Evolutionary conservation across 2,329 filamentous ascomycete species (phyloP).

Genomic region (Pseudopyrenochaeta lycopersici): DNA sequence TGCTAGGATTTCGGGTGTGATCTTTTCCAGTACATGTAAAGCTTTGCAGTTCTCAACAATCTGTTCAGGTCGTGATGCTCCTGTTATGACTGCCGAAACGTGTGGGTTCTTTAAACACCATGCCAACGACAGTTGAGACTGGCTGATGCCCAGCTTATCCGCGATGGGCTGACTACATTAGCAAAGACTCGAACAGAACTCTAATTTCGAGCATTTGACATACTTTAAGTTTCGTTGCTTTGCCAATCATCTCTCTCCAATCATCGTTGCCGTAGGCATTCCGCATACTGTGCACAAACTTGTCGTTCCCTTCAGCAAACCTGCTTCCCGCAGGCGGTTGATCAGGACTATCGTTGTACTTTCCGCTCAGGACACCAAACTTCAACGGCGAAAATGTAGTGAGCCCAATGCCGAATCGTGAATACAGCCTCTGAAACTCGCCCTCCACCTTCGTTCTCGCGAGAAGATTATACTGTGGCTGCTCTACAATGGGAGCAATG

Average conservation of each 20-base stretch:
- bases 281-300: constrained; percentile 61
- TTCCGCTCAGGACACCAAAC: constrained; percentile 66
- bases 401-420: constrained; percentile 64
- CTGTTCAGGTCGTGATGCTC: constrained; percentile 40
- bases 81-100: constrained; percentile 42
- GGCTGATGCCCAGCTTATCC: constrained; percentile 68
- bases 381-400: constrained; percentile 66
- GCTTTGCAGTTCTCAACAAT: constrained; percentile 52
- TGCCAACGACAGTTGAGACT: constrained; percentile 49
- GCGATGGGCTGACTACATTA: constrained; percentile 59
- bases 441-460: constrained; percentile 66
- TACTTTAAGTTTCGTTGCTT: constrained; percentile 59
- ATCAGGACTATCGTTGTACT: constrained; percentile 65
- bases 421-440: constrained; percentile 65
- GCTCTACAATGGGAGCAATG: constrained; percentile 62
- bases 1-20: constrained; percentile 57
- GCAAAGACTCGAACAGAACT: neutral
- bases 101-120: constrained; percentile 49
- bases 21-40: constrained; percentile 54
- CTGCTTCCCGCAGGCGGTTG: constrained; percentile 67
- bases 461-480: constrained; percentile 68
- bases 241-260: constrained; percentile 66
- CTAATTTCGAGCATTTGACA: neutral
- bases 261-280: constrained; percentile 58
- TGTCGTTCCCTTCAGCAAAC: constrained; percentile 65